Evolutionary conservation across 495 filamentous ascomycete genomes (phyloP), one percentile per base, ranked within the genome.

Genomic region (Penicillium turbatum): DNA sequence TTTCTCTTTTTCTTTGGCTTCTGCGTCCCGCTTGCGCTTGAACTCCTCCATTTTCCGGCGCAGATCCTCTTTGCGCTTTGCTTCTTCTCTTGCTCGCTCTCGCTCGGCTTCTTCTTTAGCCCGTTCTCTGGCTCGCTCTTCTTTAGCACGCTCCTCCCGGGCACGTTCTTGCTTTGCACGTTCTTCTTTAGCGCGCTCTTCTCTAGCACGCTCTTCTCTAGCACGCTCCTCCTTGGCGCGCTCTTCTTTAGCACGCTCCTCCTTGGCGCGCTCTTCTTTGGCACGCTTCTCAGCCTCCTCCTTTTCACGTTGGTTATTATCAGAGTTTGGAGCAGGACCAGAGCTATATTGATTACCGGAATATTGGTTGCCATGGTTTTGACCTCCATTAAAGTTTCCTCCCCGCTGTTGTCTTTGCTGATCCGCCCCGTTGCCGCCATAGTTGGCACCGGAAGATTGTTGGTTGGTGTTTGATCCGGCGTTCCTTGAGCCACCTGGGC

Each of bases 71-170:
- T 73, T 78, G 38, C 64, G 72, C 59, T 67, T 70, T 48, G 84
- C 83, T 56, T 92, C 88, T 63, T 90, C 86, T 48, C 82, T 73
- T 3, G 84, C 87, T 55, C 79, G 86, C 59, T 90, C 85, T 84
- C 85, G 87, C 8, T 79, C 77, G 8, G 74, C 78, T 51, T 74
- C 80, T 19, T 62, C 70, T 41, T 67, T 60, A 29, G 51, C 68
- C 29, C 53, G 51, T 54, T 47, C 51, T 45, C 48, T 48, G 35
- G 58, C 47, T 24, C 49, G 51, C 36, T 57, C 55, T 37, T 65
- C 59, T 19, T 53, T 53, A 7, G 40, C 55, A 21, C 37, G 27
- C 37, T 54, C 43, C 27, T 59, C 53, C 12, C 50, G 45, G 10
- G 32, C 49, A 5, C 45, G 46, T 27, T 57, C 43, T 31, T 56